Conservation (phyloP, 148 eudicot species). For the Dysphania ambrosioides region DNA sequence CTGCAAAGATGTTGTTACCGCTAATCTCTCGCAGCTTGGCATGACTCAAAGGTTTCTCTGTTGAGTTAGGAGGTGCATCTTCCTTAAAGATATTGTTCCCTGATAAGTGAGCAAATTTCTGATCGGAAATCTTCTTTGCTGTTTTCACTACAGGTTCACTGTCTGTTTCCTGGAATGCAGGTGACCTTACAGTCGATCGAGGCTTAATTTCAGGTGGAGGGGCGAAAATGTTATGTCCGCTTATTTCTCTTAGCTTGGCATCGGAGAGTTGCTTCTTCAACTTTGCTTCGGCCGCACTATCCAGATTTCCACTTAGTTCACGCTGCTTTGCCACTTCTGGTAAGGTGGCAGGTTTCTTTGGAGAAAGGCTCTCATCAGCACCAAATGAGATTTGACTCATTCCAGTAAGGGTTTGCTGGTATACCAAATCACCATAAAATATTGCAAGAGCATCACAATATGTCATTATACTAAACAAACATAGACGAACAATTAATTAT, state of each 20-base stretch:
- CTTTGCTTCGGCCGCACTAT: slow-evolving; percentile 50
- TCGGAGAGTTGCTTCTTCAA: slow-evolving; percentile 68
- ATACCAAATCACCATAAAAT: slow-evolving; percentile 17
- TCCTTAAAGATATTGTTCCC: slow-evolving; percentile 90
- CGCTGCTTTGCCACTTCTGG: slow-evolving; percentile 92
- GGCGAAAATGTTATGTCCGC: slow-evolving; percentile 75
- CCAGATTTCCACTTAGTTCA: slow-evolving; percentile 74
- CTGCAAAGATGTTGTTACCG: slow-evolving; percentile 80
- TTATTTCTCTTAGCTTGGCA: slow-evolving; percentile 79
- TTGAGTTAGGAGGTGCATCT: slow-evolving; percentile 43
- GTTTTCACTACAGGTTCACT: slow-evolving; percentile 62
- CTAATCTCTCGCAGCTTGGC: slow-evolving; percentile 91
- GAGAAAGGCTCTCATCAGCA: slow-evolving; percentile 58
- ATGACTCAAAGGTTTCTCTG: slow-evolving; percentile 71
- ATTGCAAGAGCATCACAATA: slow-evolving; percentile 9
- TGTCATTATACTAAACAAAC: background rate
- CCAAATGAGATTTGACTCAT: slow-evolving; percentile 86
- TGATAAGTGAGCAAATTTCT: slow-evolving; percentile 74
- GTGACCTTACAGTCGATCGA: slow-evolving; percentile 51
- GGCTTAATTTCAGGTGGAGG: slow-evolving; percentile 78
- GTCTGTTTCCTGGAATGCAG: slow-evolving; percentile 57
- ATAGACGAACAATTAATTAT: background rate
- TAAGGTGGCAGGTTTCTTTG: slow-evolving; percentile 62
- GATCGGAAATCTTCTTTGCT: slow-evolving; percentile 72
- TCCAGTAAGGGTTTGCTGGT: slow-evolving; percentile 76